Conservation (phyloP, 2,329 filamentous ascomycete species). For the Cyanodermella asteris region DNA sequence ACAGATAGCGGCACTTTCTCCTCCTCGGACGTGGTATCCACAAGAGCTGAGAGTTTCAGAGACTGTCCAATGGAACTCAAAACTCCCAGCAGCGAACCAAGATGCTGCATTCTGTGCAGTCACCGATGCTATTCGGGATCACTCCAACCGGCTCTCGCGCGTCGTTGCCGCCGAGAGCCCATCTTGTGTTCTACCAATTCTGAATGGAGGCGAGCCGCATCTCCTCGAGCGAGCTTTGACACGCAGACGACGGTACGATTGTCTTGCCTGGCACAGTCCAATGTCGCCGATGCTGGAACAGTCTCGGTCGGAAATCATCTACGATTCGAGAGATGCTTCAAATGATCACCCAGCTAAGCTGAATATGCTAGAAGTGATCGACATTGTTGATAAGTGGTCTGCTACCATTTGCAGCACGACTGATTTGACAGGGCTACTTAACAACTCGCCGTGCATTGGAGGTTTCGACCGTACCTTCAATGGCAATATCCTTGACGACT, state of each 20-base stretch:
- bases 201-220: conserved; percentile 3
- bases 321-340: conserved; percentile 1
- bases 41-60: conserved; percentile 20
- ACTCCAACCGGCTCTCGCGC: too few species aligned
- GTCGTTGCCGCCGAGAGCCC: too few species aligned
- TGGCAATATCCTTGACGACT: conserved; percentile 17
- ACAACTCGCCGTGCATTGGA: conserved; percentile 16
- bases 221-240: conserved; percentile 3
- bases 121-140: conserved; percentile 5
- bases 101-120: conserved; percentile 13
- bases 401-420: conserved; percentile 8
- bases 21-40: conserved; percentile 23
- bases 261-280: not conserved
- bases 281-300: not conserved
- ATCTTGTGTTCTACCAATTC: conserved; percentile 2
- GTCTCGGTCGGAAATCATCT: not conserved
- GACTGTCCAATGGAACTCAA: conserved; percentile 18
- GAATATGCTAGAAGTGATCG: conserved; percentile 11
- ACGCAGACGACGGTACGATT: not conserved
- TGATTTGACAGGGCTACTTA: conserved; percentile 12
- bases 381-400: conserved; percentile 10
- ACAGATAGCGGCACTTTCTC: conserved; percentile 16
- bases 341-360: not conserved
- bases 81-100: conserved; percentile 19
- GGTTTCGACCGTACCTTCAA: conserved; percentile 17